A percentile compares a stretch with the other conserved stretches of the same genome.
Conservation (phyloP, 2,329 filamentous ascomycete genomes). For the Arthrobotrys musiformis region DNA sequence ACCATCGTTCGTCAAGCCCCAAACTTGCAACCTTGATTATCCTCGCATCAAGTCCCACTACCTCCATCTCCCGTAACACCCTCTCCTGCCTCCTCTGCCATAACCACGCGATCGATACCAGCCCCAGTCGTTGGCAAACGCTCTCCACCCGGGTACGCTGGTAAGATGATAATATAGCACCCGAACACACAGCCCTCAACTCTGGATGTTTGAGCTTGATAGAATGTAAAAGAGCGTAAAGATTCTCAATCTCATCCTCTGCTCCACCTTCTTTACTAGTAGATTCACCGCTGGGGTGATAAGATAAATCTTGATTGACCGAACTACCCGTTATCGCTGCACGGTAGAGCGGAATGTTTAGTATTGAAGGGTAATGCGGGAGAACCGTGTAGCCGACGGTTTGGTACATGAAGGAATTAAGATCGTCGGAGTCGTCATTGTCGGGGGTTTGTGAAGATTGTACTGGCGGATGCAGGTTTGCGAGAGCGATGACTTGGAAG, state of each 20-base stretch:
- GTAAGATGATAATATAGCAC: slow-evolving; percentile 93
- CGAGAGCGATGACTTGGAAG: slow-evolving; percentile 85
- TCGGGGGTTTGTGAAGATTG: slow-evolving; percentile 24
- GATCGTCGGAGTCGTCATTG: slow-evolving; percentile 67
- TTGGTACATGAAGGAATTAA: slow-evolving; percentile 99
- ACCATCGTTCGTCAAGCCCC: slow-evolving; percentile 79
- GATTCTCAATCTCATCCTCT: slow-evolving; percentile 86
- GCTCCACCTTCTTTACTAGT: background rate
- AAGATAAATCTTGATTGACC: slow-evolving; percentile 77
- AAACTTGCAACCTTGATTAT: slow-evolving; percentile 96
- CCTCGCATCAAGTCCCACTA: slow-evolving; percentile 81
- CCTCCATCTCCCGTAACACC: slow-evolving; percentile 83
- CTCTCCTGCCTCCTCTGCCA: slow-evolving; percentile 74
- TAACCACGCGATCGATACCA: slow-evolving; percentile 84
- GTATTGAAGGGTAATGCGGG: slow-evolving; percentile 81
- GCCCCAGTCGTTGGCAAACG: slow-evolving; percentile 82
- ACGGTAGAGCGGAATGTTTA: slow-evolving; percentile 85
- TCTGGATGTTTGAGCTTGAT: slow-evolving; percentile 77
- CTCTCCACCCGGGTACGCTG: slow-evolving; percentile 96
- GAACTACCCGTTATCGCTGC: slow-evolving; percentile 78
- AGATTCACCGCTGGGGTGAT: slow-evolving; percentile 66
- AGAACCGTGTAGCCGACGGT: slow-evolving; percentile 91
- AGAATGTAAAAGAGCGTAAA: slow-evolving; percentile 77
- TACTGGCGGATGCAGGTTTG: slow-evolving; percentile 79
- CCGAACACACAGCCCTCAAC: slow-evolving; percentile 86